phyloP scores from a whole-genome alignment of 2,329 filamentous ascomycete genomes.

The Phialophora macrospora region DNA sequence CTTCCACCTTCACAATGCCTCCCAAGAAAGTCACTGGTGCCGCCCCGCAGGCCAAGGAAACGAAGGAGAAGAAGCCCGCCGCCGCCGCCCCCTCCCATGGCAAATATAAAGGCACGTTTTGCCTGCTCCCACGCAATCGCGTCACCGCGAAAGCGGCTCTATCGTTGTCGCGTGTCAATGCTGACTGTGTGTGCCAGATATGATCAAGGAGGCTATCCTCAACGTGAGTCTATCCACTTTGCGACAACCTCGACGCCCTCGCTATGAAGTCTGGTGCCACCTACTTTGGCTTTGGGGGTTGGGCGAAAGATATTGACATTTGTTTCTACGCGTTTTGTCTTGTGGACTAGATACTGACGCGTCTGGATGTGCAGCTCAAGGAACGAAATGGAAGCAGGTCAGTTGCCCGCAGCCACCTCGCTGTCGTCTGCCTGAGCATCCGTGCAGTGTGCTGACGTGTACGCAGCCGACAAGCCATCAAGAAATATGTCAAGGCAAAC shows the following conservation, averaged over 20 bases:
- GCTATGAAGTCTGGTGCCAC: slow-evolving; percentile 37
- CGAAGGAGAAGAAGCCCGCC: slow-evolving; percentile 59
- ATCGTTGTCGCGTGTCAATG: slow-evolving; percentile 58
- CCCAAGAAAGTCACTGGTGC: slow-evolving; percentile 64
- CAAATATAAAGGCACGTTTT: slow-evolving; percentile 68
- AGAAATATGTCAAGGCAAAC: slow-evolving; percentile 76
- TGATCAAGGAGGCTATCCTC: slow-evolving; percentile 74
- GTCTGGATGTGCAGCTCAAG: slow-evolving; percentile 63
- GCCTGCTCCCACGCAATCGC: slow-evolving; percentile 54
- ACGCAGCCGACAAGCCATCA: slow-evolving; percentile 69
- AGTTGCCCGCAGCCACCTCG: slow-evolving; percentile 44
- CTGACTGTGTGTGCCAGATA: slow-evolving; percentile 64
- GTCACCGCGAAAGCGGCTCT: slow-evolving; percentile 44
- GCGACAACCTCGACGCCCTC: slow-evolving; percentile 52
- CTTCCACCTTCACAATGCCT: slow-evolving; percentile 59
- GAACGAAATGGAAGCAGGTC: slow-evolving; percentile 73
- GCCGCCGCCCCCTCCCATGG: slow-evolving; percentile 61
- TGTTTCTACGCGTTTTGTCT: not conserved
- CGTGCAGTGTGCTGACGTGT: slow-evolving; percentile 34
- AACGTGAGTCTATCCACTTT: slow-evolving; percentile 65
- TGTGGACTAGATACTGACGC: slow-evolving; percentile 52
- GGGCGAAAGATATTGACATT: slow-evolving; percentile 14
- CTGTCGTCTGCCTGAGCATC: slow-evolving; percentile 37
- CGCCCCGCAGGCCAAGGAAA: slow-evolving; percentile 47
- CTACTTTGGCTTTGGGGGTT: not conserved